Evolutionary conservation across 257 asterid species (phyloP).

Genomic region (Primulina huaijiensis): DNA sequence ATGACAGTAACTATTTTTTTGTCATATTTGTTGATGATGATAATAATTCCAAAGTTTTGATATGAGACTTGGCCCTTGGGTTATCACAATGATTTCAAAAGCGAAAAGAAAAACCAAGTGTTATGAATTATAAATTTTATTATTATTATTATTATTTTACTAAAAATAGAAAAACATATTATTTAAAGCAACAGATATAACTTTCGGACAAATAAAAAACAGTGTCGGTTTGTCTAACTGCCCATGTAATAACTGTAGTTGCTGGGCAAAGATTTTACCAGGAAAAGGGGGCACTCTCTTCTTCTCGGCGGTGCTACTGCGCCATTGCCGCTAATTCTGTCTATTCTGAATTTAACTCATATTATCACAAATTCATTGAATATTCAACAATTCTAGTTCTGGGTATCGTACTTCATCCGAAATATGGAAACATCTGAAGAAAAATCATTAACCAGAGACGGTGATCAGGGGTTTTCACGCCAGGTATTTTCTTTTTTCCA

Average conservation of each 20-base stretch:
- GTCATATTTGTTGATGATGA: background rate
- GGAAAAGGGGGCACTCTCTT: conserved; percentile 13
- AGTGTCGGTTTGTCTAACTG: background rate
- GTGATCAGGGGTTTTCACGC: conserved; percentile 35
- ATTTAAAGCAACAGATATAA: no score
- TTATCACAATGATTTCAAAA: no score
- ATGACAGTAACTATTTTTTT: background rate
- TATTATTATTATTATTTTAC: no score
- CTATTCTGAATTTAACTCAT: conserved; percentile 7
- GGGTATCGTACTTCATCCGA: conserved; percentile 12
- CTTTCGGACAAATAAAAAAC: no score
- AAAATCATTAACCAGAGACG: conserved; percentile 32
- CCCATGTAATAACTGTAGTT: background rate
- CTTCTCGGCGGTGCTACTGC: conserved; percentile 7
- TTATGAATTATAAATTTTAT: no score
- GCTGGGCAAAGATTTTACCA: conserved; percentile 15
- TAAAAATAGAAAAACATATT: no score
- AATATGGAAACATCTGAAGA: conserved; percentile 49
- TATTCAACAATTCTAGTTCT: background rate
- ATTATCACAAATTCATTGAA: conserved; percentile 9
- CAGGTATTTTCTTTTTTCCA: conserved; percentile 31
- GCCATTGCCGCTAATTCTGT: background rate
- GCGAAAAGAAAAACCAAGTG: no score
- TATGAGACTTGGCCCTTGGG: background rate
- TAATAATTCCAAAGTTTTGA: background rate